phyloP scores from a whole-genome alignment of 2,329 filamentous ascomycete species.

The Raffaelea albimanens region DNA sequence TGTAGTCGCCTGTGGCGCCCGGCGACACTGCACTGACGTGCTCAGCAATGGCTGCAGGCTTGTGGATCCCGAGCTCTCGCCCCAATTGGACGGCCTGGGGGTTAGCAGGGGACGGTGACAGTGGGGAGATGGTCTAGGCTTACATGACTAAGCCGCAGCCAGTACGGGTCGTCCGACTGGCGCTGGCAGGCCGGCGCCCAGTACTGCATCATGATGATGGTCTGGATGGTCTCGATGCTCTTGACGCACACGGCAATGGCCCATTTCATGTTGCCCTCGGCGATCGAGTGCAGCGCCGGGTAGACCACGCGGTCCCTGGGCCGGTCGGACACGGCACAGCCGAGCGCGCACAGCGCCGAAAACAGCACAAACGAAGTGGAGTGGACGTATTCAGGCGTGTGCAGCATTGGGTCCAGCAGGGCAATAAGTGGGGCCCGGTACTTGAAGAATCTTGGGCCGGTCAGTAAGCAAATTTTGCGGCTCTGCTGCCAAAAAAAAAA shows the following conservation, averaged over 20 bases:
- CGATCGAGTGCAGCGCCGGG: conserved; percentile 13
- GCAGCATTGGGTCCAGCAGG: conserved; percentile 15
- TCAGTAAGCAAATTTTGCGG: too few species aligned
- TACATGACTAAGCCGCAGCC: conserved; percentile 17
- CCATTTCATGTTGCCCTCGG: conserved; percentile 17
- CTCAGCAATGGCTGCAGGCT: conserved; percentile 11
- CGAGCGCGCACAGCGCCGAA: conserved; percentile 16
- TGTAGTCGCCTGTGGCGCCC: conserved; percentile 6
- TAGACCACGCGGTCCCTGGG: conserved; percentile 16
- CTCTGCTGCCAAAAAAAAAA: background rate
- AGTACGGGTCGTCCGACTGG: conserved; percentile 16
- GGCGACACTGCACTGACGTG: conserved; percentile 11
- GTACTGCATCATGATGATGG: conserved; percentile 17
- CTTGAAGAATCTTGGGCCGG: conserved; percentile 13
- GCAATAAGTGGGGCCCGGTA: conserved; percentile 16
- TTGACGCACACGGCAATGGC: conserved; percentile 17
- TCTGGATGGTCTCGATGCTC: conserved; percentile 16
- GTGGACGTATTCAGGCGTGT: conserved; percentile 16
- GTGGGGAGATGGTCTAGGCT: too few species aligned
- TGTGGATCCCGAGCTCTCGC: conserved; percentile 16
- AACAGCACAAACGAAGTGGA: conserved; percentile 17
- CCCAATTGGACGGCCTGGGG: conserved; percentile 16
- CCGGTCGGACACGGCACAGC: conserved; percentile 16
- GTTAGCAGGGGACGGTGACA: too few species aligned
- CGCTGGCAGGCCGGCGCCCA: conserved; percentile 15